A percentile compares a stretch with the other conserved stretches of the same genome.
These are phyloP conservation scores for Pholiota microspora DNA, from an alignment of 768 basidiomycete genomes.

Conservation along the genomic window DNA sequence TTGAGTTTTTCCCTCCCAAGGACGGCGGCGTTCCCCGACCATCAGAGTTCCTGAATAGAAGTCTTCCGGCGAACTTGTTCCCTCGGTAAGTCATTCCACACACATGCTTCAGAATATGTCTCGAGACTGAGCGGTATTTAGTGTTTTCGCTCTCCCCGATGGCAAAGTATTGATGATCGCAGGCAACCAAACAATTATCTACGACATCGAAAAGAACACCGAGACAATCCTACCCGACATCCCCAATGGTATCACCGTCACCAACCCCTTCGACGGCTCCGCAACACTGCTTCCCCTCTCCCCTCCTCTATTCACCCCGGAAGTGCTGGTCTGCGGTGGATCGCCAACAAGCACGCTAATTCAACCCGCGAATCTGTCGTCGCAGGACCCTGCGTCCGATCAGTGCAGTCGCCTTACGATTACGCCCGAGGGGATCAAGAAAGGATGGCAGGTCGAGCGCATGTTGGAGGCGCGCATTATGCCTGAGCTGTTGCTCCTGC, in stretches of 20 bases:
- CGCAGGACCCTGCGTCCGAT: constrained; percentile 37
- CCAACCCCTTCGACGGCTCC: constrained; percentile 38
- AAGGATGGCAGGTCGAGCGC: constrained; percentile 40
- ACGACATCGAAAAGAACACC: constrained; percentile 33
- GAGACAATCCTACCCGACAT: constrained; percentile 40
- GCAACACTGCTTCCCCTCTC: constrained; percentile 36
- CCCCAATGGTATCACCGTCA: constrained; percentile 42
- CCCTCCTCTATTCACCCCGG: constrained; percentile 39
- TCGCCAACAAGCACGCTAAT: constrained; percentile 30
- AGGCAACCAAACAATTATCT: constrained; percentile 40
- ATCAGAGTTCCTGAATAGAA: constrained; percentile 23
- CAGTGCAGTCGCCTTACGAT: constrained; percentile 40
- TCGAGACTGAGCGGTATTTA: background rate
- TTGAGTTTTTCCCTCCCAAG: constrained; percentile 39
- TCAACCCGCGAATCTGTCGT: constrained; percentile 25
- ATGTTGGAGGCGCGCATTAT: constrained; percentile 39
- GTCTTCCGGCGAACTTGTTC: constrained; percentile 26
- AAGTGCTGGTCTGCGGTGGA: constrained; percentile 48
- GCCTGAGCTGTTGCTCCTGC: constrained; percentile 35
- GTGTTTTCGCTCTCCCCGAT: constrained; percentile 32
- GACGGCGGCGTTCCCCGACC: constrained; percentile 31
- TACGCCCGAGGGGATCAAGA: constrained; percentile 34
- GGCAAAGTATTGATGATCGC: constrained; percentile 36
- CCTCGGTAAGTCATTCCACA: constrained; percentile 20
- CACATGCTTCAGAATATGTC: background rate